Conservation (phyloP, 2,329 filamentous ascomycete species). For the Aquanectria penicillioides region DNA sequence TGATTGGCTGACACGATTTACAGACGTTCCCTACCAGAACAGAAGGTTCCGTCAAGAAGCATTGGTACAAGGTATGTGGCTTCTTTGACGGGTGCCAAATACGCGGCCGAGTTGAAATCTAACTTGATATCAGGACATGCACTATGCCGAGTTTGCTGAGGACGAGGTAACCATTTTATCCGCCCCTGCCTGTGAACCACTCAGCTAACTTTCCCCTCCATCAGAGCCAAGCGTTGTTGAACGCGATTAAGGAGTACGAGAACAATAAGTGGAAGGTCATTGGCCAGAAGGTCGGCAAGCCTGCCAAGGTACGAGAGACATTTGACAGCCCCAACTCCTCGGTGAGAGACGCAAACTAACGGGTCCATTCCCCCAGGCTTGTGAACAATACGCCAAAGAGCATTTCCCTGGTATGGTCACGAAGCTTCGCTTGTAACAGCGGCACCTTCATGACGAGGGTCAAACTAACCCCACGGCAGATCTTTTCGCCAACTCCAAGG, state of each 20-base stretch:
- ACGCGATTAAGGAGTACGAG: constrained; percentile 98
- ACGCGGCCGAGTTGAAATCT: not conserved
- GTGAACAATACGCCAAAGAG: constrained; percentile 91
- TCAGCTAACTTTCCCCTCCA: constrained; percentile 33
- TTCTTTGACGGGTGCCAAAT: not conserved
- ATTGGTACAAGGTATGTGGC: constrained; percentile 90
- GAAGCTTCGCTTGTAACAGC: constrained; percentile 36
- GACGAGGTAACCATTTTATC: constrained; percentile 77
- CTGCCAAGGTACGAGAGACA: constrained; percentile 73
- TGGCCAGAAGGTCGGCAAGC: constrained; percentile 95
- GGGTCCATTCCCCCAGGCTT: no score
- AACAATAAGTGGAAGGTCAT: constrained; percentile 99
- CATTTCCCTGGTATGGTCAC: constrained; percentile 73
- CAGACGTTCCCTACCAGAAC: constrained; percentile 92
- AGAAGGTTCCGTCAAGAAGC: constrained; percentile 98
- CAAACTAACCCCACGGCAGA: constrained; percentile 48
- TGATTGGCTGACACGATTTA: constrained; percentile 6
- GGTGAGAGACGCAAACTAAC: not conserved
- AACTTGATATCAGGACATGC: constrained; percentile 79
- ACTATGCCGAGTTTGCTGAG: constrained; percentile 98
- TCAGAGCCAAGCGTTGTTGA: constrained; percentile 81
- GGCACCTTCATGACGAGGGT: constrained; percentile 30
- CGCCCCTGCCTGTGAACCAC: constrained; percentile 20
- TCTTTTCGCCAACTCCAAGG: constrained; percentile 51
- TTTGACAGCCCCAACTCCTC: not conserved